These are phyloP conservation scores for Paraleonurus japonicus DNA, from an alignment of 257 asterid species.

Conservation along the genomic window DNA sequence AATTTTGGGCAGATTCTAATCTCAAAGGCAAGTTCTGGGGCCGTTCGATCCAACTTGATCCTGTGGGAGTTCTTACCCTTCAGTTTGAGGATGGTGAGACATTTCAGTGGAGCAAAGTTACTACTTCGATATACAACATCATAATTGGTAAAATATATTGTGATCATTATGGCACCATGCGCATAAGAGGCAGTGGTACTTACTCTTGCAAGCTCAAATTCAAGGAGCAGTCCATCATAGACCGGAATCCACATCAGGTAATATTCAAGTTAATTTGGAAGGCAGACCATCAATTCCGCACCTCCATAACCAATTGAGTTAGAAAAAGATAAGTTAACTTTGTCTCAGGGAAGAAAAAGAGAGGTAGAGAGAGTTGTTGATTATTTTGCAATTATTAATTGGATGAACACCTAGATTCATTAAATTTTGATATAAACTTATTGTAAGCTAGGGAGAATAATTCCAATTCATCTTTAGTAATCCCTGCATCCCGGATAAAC, in stretches of 20 bases:
- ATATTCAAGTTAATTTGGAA: slow-evolving; percentile 6
- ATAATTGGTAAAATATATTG: slow-evolving; percentile 94
- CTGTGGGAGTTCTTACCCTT: slow-evolving; percentile 83
- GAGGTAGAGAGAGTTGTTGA: background rate
- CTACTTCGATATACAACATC: slow-evolving; percentile 94
- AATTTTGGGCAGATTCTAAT: slow-evolving; percentile 95
- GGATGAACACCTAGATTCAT: background rate
- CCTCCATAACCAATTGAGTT: background rate
- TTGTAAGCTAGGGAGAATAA: background rate
- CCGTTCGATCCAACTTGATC: slow-evolving; percentile 97
- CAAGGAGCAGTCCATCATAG: slow-evolving; percentile 98
- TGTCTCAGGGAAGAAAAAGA: background rate
- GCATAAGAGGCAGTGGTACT: slow-evolving; percentile 88
- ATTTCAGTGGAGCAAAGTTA: slow-evolving; percentile 98
- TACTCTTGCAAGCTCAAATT: slow-evolving; percentile 97
- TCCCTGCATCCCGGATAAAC: too few relatives aligned
- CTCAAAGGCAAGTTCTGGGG: slow-evolving; percentile 99
- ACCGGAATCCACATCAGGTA: slow-evolving; percentile 99
- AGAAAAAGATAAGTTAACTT: background rate
- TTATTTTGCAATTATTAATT: background rate
- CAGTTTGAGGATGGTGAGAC: slow-evolving; percentile 96
- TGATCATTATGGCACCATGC: slow-evolving; percentile 98
- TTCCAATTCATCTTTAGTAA: background rate
- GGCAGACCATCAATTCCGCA: slow-evolving; percentile 4
- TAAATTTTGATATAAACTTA: background rate